phyloP scores from a whole-genome alignment of 2,329 filamentous ascomycete genomes.

The Phoma sp. region DNA sequence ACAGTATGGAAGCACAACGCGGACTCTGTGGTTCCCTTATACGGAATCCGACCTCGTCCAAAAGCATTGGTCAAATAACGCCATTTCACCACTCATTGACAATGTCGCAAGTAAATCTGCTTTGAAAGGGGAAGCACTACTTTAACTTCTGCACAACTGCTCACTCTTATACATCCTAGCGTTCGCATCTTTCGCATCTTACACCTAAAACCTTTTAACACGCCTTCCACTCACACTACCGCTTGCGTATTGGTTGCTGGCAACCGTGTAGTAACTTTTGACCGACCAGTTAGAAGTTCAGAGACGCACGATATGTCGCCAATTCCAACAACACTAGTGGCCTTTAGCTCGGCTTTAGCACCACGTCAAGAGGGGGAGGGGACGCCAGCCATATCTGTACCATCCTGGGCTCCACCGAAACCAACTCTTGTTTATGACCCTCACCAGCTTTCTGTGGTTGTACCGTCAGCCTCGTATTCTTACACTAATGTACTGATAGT shows the following conservation, averaged over 20 bases:
- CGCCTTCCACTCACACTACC: not conserved
- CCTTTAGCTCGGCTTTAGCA: not conserved
- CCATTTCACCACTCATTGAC: not conserved
- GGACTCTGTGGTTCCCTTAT: too few species aligned
- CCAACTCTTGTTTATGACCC: not conserved
- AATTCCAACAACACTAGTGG: not conserved
- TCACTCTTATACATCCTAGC: not conserved
- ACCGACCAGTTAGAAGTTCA: not conserved
- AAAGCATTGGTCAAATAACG: too few species aligned
- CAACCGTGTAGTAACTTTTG: not conserved
- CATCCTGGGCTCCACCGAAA: not conserved
- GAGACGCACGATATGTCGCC: not conserved
- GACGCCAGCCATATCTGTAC: not conserved
- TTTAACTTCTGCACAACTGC: not conserved
- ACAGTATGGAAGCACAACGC: too few species aligned
- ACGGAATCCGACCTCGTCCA: too few species aligned
- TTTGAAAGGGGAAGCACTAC: not conserved
- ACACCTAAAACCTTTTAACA: too few species aligned
- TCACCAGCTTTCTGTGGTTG: not conserved
- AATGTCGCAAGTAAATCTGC: not conserved
- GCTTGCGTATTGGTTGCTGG: not conserved
- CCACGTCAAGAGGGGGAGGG: not conserved
- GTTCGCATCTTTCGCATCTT: not conserved
- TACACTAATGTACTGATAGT: not conserved
- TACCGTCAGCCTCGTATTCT: not conserved